These are phyloP conservation scores for Asterella californica DNA, from an alignment of 225 moss, liverwort and hornwort species.

Conservation along the genomic window DNA sequence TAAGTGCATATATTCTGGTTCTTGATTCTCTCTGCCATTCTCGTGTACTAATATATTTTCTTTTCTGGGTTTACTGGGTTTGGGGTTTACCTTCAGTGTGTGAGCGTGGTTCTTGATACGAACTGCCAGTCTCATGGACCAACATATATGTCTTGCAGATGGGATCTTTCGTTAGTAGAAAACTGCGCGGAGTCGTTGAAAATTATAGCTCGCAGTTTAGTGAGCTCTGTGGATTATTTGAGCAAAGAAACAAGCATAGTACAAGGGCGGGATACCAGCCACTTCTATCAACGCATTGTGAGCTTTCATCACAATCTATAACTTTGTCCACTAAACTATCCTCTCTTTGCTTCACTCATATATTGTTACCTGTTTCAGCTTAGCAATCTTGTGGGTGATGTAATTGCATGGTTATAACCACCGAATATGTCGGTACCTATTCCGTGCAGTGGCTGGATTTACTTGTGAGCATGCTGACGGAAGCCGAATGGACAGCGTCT, in stretches of 20 bases:
- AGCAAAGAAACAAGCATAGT: neutral
- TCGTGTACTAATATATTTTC: no score
- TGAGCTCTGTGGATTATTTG: constrained; percentile 43
- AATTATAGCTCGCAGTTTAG: constrained; percentile 46
- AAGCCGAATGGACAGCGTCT: constrained; percentile 59
- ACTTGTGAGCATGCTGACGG: constrained; percentile 43
- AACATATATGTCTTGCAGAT: constrained; percentile 25
- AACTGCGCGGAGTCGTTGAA: constrained; percentile 37
- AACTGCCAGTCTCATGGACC: no score
- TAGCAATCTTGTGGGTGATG: neutral
- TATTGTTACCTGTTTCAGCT: neutral
- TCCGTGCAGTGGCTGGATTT: constrained; percentile 39
- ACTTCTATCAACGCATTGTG: constrained; percentile 10
- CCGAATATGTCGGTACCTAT: neutral
- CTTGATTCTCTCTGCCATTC: no score
- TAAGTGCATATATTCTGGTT: no score
- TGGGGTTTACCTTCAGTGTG: no score
- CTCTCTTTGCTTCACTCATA: neutral
- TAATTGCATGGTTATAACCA: neutral
- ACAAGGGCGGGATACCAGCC: constrained; percentile 13
- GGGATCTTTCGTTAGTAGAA: constrained; percentile 43
- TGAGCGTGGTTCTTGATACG: no score
- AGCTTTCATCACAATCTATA: neutral
- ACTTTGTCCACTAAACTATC: neutral
- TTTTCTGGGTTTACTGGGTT: no score